Base-by-base conservation (phyloP, 2,329 filamentous ascomycete genomes). In the Exutisphaerella laricina region DNA sequence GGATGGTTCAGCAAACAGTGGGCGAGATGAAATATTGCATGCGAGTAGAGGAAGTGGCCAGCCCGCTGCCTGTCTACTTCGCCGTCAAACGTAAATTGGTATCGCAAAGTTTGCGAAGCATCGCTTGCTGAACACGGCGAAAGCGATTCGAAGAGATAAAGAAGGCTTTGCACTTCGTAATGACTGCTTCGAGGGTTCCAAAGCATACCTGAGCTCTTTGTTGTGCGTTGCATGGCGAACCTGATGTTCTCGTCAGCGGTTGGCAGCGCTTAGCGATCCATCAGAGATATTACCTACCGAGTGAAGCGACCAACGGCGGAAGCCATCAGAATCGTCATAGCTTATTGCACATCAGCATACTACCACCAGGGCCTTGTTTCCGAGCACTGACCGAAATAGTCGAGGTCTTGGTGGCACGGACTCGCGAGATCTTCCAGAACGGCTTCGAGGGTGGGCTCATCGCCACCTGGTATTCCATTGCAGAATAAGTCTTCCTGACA, bases 1-100 rank as follows among this genome's bases (percentile, higher is more conserved):
- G 42, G 42, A 36, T 45, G 42, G 21, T 45, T 45, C 4, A 45
- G 42, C 4, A 45, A n/a, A 34, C 36, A 34, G 23, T 45, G 42
- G 7, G 14, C 23, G 2, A 40, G 28, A n/a, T 45, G 42, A 23
- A 35, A 45, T 6, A 45, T 23, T n/a, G 35, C 35, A 17, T 37
- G 28, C 14, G 33, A 39, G 29, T 34, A 40, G 10, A 40, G 42
- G 22, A 45, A 45, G 18, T 45, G 42, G 18, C 42, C 42, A 20
- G 36, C 35, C 23, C 42, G 35, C 36, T 39, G 42, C 22, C 36
- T 30, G 29, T 45, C 36, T 13, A 40, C 30, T 4, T 13, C 16
- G 12, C 37, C 29, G 17, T 45, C 36, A 22, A 40, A 33, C 8
- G 35, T 39, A 13, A 40, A 37, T 23, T 45, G 26, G 14, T 30